Conservation (phyloP, 306 rosid species). For the Cicer pinnatifidum region DNA sequence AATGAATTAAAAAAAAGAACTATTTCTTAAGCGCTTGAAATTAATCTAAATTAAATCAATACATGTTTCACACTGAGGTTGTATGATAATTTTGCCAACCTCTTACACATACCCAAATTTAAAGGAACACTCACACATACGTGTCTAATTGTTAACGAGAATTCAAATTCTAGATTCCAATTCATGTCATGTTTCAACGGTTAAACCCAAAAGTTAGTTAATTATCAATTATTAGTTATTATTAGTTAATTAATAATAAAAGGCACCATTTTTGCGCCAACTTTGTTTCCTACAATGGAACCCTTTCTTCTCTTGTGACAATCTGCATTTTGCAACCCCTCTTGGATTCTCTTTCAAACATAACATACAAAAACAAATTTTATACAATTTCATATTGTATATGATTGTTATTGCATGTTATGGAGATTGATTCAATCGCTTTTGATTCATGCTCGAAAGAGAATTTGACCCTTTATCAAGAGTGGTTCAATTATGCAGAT, state of each 20-base stretch:
- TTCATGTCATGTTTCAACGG: not conserved
- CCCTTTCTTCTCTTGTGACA: conserved; percentile 14
- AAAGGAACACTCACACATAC: not conserved
- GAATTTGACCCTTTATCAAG: conserved; percentile 61
- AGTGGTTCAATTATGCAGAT: conserved; percentile 88
- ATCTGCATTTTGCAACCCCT: conserved; percentile 35
- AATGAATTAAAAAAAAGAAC: too few species aligned
- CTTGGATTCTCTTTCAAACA: not conserved
- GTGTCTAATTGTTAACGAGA: not conserved
- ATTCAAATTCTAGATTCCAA: conserved; percentile 7
- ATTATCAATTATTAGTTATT: too few species aligned
- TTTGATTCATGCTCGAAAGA: conserved; percentile 61
- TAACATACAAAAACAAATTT: not conserved
- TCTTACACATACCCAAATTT: not conserved
- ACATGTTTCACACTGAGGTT: not conserved
- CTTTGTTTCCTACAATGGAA: conserved; percentile 14
- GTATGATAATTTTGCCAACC: not conserved
- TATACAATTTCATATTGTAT: not conserved
- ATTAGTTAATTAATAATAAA: not conserved
- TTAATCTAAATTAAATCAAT: not conserved
- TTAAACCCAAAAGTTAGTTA: not conserved
- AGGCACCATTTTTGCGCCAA: conserved; percentile 27
- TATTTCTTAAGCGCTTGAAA: not conserved
- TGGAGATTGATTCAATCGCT: conserved; percentile 70
- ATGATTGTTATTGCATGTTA: conserved; percentile 17